Conservation (phyloP, 441 rosid genomes). For the Populus tomentosa region DNA sequence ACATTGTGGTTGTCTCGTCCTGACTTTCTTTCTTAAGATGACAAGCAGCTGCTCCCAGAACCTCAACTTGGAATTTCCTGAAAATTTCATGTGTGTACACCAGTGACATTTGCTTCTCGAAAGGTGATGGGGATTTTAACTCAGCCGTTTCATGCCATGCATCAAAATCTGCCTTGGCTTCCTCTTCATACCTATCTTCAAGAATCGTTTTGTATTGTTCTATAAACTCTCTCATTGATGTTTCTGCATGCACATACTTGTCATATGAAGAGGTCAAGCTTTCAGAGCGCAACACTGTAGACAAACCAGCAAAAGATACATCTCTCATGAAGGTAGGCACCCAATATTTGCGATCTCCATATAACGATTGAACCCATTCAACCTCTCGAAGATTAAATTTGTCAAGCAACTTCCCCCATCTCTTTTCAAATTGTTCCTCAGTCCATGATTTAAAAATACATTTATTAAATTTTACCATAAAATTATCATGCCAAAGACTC, state of each 20-base stretch:
- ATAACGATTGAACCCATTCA: constrained; percentile 60
- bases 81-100: constrained; percentile 76
- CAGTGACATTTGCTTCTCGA: constrained; percentile 69
- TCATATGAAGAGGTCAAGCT: constrained; percentile 60
- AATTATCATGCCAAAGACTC: constrained; percentile 60
- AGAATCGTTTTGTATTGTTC: constrained; percentile 56
- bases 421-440: constrained; percentile 68
- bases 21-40: constrained; percentile 69
- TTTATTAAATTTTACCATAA: constrained; percentile 58
- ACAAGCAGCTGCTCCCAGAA: constrained; percentile 91
- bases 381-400: constrained; percentile 68
- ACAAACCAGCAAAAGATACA: constrained; percentile 65
- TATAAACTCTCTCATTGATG: constrained; percentile 61
- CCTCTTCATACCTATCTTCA: constrained; percentile 76
- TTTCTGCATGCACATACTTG: constrained; percentile 59
- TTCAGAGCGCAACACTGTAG: constrained; percentile 48
- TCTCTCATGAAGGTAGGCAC: constrained; percentile 70
- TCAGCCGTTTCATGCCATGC: constrained; percentile 88
- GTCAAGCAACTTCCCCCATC: constrained; percentile 82
- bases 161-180: constrained; percentile 89
- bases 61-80: constrained; percentile 78
- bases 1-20: constrained; percentile 37
- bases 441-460: constrained; percentile 71
- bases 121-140: constrained; percentile 84
- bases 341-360: constrained; percentile 64